phyloP scores from a whole-genome alignment of 164 flowering plant genomes.

The Litsea cubeba region DNA sequence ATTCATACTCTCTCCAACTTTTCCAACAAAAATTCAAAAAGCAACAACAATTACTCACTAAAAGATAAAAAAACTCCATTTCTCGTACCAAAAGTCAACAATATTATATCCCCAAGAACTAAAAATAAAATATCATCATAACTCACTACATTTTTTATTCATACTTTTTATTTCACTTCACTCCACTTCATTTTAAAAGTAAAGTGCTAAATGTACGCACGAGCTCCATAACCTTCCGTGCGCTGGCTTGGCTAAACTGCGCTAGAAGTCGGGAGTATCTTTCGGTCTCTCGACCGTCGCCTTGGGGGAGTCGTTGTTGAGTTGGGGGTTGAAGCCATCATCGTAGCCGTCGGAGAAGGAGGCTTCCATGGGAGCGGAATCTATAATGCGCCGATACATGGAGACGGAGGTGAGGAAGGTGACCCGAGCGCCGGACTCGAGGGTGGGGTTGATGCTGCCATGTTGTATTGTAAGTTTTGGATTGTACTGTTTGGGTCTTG shows the following conservation, averaged over 20 bases:
- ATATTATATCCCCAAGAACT: too few relatives aligned
- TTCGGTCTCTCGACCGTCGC: background rate
- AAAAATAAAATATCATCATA: too few relatives aligned
- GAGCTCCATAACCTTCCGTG: slow-evolving; percentile 17
- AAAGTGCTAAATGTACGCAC: too few relatives aligned
- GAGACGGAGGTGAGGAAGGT: slow-evolving; percentile 27
- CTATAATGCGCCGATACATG: slow-evolving; percentile 17
- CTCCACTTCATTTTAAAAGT: too few relatives aligned
- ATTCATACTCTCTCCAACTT: too few relatives aligned
- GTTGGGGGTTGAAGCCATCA: background rate
- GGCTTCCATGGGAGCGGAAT: slow-evolving; percentile 2
- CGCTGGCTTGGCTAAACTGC: slow-evolving; percentile 10
- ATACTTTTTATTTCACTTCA: too few relatives aligned
- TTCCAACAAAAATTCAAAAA: too few relatives aligned
- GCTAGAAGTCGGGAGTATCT: background rate
- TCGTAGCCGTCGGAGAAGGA: slow-evolving; percentile 35
- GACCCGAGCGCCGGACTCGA: slow-evolving; percentile 35
- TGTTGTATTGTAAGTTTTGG: slow-evolving; percentile 16
- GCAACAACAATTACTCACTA: too few relatives aligned
- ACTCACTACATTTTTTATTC: too few relatives aligned
- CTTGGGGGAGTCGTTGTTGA: background rate
- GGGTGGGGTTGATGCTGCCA: slow-evolving; percentile 41
- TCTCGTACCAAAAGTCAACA: too few relatives aligned
- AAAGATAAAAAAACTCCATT: too few relatives aligned
- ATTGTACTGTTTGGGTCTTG: too few relatives aligned